A percentile compares a stretch with the other conserved stretches of the same genome.
These are phyloP conservation scores for Colletotrichum lini DNA, from an alignment of 2,329 filamentous ascomycete species.

Conservation along the genomic window DNA sequence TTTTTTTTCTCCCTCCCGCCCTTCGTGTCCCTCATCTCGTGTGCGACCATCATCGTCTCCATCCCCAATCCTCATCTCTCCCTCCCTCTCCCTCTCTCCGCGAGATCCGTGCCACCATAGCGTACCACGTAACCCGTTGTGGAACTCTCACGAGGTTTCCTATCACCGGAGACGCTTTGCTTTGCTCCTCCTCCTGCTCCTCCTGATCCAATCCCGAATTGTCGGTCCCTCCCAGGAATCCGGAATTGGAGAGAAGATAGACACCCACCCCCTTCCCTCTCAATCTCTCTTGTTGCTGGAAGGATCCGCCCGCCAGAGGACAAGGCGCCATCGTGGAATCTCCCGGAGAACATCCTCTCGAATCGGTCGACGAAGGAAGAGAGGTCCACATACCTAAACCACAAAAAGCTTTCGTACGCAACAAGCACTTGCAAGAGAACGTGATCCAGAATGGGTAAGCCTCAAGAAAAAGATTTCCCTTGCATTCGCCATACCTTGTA, in stretches of 20 bases:
- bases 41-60: not conserved
- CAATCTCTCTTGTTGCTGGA: not conserved
- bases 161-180: conserved; percentile 15
- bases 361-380: not conserved
- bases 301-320: not conserved
- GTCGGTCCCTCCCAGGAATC: conserved; percentile 27
- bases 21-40: not conserved
- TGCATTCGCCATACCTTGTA: conserved; percentile 2
- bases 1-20: not conserved
- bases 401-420: not conserved
- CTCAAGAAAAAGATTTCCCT: conserved; percentile 25
- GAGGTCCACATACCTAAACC: conserved; percentile 2
- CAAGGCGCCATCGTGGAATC: conserved; percentile 12
- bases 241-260: conserved; percentile 22
- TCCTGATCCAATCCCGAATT: conserved; percentile 3
- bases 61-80: too few species aligned
- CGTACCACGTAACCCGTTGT: not conserved
- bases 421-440: not conserved
- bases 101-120: conserved; percentile 17
- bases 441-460: conserved; percentile 40
- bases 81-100: conserved; percentile 14
- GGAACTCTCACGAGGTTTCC: conserved; percentile 13
- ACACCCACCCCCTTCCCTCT: conserved; percentile 7
- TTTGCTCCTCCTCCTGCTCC: not conserved
- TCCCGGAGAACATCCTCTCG: conserved; percentile 2